Evolutionary conservation across 2,329 filamentous ascomycete genomes (phyloP), one percentile per base, ranked within the genome.

Genomic region (Cryphonectria japonica): DNA sequence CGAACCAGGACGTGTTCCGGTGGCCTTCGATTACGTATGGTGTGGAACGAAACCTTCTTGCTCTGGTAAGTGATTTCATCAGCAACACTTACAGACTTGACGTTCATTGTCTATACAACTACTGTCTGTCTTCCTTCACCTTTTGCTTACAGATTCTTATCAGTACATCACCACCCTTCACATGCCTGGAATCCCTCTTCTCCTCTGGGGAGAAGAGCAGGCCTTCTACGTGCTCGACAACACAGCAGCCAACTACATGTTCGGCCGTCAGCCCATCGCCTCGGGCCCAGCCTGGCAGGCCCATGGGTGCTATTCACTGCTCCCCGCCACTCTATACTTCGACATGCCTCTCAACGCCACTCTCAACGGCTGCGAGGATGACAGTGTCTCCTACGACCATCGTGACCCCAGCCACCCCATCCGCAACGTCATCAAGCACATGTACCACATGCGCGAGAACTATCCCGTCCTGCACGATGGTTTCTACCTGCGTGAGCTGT

Each of bases 181-280:
- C 61, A 69, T 77, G 59, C 76, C 76, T 1, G 76, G 76, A 6
- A 77, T 78, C 4, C 76, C 76, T 3, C 75, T 78, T 5, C 69
- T 90, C 41, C 87, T 89, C 22, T 92, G 88, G 86, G 89, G 89
- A 26, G 89, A 92, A 76, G 89, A 92, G 76, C 89, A 92, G 78
- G 86, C 85, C 0, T 89, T 88, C 72, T 91, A 91, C 74, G 80
- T 90, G 0, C 79, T 91, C 2, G 89, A 92, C 76, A 90, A 87
- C 71, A 90, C 89, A 0, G 89, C 89, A 5, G 80, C 81, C 70
- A 91, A 91, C 75, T 92, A 91, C 76, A 84, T 92, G 59, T 92
- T 88, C 76, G 89, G 89, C 29, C 86, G 89, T 74, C 87, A 89
- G 76, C 80, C 89, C 1, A 90, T 92, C 85, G 85, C 86, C 11